These are phyloP conservation scores for Cordyceps fumosorosea DNA, from an alignment of 2,329 filamentous ascomycete genomes.

Conservation along the genomic window DNA sequence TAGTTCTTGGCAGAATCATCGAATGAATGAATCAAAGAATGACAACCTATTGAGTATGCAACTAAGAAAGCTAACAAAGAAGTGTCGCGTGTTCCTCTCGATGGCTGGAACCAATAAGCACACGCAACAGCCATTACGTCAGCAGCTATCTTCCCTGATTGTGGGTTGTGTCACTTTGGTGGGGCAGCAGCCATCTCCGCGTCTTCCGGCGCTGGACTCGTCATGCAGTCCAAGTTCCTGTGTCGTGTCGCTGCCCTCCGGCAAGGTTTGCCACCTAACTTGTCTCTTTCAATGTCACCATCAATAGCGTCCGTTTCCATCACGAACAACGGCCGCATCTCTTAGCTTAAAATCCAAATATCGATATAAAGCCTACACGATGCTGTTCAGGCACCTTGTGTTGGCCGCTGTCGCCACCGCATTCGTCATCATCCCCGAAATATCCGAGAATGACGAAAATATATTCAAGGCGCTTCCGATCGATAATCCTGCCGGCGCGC, in stretches of 20 bases:
- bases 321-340: neutral
- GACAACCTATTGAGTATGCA: too few relatives aligned
- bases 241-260: neutral
- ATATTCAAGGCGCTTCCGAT: slow-evolving; percentile 36
- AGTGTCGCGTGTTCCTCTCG: neutral
- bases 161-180: slow-evolving; percentile 4
- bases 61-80: neutral
- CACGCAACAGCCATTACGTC: neutral
- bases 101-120: neutral
- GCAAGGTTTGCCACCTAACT: neutral
- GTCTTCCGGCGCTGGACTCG: slow-evolving; percentile 9
- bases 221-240: neutral
- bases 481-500: slow-evolving; percentile 19
- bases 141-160: neutral
- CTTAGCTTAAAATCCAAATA: neutral
- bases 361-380: slow-evolving; percentile 10
- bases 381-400: slow-evolving; percentile 28
- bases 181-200: slow-evolving; percentile 8
- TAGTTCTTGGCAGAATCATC: neutral
- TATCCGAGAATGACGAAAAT: slow-evolving; percentile 35
- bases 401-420: slow-evolving; percentile 33
- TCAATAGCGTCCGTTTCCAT: neutral
- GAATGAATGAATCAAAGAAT: neutral
- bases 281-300: neutral
- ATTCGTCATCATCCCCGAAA: slow-evolving; percentile 48